Evolutionary conservation across 306 rosid genomes (phyloP).

Genomic region (Prunus mongolica): DNA sequence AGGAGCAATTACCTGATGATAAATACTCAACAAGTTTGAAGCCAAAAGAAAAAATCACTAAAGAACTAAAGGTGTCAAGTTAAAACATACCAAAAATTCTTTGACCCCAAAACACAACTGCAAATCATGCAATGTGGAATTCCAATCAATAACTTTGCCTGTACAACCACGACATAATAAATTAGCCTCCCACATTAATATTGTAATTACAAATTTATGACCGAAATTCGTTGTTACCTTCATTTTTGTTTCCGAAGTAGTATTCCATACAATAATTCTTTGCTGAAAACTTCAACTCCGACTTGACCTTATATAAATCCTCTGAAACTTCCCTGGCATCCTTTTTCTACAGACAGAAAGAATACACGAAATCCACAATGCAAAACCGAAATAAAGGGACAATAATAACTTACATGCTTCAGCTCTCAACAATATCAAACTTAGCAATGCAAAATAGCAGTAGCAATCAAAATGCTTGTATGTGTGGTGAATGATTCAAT

Average conservation of each 20-base stretch:
- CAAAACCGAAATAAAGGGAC: not conserved
- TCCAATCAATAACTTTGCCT: slow-evolving; percentile 61
- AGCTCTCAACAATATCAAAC: not conserved
- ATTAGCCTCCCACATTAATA: slow-evolving; percentile 5
- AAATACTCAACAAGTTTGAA: slow-evolving; percentile 18
- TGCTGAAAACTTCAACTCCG: slow-evolving; percentile 69
- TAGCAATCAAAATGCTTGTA: not conserved
- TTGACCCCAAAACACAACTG: slow-evolving; percentile 89
- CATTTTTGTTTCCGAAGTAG: slow-evolving; percentile 52
- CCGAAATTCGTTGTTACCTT: slow-evolving; percentile 37
- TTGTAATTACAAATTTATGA: not conserved
- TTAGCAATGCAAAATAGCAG: not conserved
- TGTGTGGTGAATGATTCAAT: not conserved
- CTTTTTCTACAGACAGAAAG: slow-evolving; percentile 50
- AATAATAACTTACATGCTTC: not conserved
- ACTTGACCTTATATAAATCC: slow-evolving; percentile 71
- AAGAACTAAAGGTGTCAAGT: slow-evolving; percentile 7
- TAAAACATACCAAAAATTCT: slow-evolving; percentile 77
- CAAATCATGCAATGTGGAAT: slow-evolving; percentile 60
- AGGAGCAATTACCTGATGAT: slow-evolving; percentile 82
- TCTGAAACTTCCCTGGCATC: slow-evolving; percentile 58
- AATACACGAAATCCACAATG: not conserved
- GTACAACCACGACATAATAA: slow-evolving; percentile 29
- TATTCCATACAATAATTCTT: slow-evolving; percentile 85
- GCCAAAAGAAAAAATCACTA: not conserved